A percentile compares a stretch with the other conserved stretches of the same genome.
phyloP scores from a whole-genome alignment of 1,284 basidiomycete species.

The Tilletia horrida region DNA sequence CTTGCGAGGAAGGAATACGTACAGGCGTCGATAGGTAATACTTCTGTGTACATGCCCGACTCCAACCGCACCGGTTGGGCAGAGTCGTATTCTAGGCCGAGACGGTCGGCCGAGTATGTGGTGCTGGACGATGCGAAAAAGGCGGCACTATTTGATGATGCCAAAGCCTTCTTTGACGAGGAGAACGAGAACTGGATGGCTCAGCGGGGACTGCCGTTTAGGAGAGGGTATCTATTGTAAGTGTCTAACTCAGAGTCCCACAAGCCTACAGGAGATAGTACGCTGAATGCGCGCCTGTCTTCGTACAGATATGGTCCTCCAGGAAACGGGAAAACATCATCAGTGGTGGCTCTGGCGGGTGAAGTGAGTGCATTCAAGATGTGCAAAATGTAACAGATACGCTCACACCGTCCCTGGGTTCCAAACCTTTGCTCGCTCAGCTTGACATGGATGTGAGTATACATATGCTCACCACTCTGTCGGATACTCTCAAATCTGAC shows the following conservation, averaged over 20 bases:
- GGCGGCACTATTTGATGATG: slow-evolving; percentile 10
- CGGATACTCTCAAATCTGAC: not conserved
- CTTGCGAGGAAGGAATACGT: not conserved
- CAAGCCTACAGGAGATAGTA: not conserved
- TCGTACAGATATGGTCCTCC: slow-evolving; percentile 1
- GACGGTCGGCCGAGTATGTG: not conserved
- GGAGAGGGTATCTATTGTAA: slow-evolving; percentile 13
- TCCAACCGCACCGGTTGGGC: not conserved
- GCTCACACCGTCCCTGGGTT: too few relatives aligned
- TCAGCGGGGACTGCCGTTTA: slow-evolving; percentile 9
- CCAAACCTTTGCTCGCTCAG: not conserved
- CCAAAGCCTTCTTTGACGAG: slow-evolving; percentile 6
- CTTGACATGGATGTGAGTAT: slow-evolving; percentile 6
- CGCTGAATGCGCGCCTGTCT: too few relatives aligned
- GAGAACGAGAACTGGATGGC: slow-evolving; percentile 11
- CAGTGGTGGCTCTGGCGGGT: slow-evolving; percentile 10
- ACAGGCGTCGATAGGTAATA: not conserved
- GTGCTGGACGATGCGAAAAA: slow-evolving; percentile 12
- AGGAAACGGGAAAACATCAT: slow-evolving; percentile 13
- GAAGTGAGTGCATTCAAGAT: not conserved
- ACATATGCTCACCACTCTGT: not conserved
- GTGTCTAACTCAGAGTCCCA: not conserved
- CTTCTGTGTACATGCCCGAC: not conserved
- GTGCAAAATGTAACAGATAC: too few relatives aligned
- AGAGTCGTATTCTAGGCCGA: not conserved